Percentiles rank a stretch among this genome's conserved stretches.
Evolutionary conservation across 371 early-diverging fungal species (phyloP).

Genomic region (Zychaea mexicana): DNA sequence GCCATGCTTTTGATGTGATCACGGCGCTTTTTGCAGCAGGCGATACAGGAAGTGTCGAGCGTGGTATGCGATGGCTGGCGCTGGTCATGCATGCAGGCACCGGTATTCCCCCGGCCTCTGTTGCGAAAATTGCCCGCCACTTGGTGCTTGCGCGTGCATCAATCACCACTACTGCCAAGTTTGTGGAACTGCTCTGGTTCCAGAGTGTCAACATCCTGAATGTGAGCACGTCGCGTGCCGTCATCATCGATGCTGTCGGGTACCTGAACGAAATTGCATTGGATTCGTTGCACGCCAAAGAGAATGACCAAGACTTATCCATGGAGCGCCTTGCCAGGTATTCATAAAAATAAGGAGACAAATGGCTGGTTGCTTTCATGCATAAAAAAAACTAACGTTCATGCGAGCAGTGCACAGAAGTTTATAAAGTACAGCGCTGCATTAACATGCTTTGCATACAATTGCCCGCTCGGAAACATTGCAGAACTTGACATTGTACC

Average conservation of each 20-base stretch:
- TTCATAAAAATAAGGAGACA: not conserved
- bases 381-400: not conserved
- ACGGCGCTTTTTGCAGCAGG: conserved; percentile 30
- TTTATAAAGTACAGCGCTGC: conserved; percentile 45
- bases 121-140: conserved; percentile 39
- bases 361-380: not conserved
- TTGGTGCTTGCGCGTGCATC: conserved; percentile 31
- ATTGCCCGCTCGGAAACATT: conserved; percentile 41
- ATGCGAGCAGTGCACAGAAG: conserved; percentile 27
- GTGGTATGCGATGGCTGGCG: conserved; percentile 50
- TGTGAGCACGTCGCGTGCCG: conserved; percentile 27
- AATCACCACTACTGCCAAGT: conserved; percentile 32
- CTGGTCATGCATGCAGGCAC: conserved; percentile 45
- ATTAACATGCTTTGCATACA: conserved; percentile 40
- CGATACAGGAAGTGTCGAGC: conserved; percentile 27
- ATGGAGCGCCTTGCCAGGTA: conserved; percentile 29
- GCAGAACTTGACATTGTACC: conserved; percentile 44
- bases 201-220: conserved; percentile 42
- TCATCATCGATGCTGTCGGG: conserved; percentile 44
- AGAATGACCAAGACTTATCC: conserved; percentile 23
- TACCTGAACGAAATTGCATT: conserved; percentile 40
- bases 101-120: conserved; percentile 38
- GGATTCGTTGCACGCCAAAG: conserved; percentile 21
- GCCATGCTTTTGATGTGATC: conserved; percentile 38
- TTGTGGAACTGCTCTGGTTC: conserved; percentile 51